Conservation (phyloP, 2,329 filamentous ascomycete species). For the Xylariales sp. region DNA sequence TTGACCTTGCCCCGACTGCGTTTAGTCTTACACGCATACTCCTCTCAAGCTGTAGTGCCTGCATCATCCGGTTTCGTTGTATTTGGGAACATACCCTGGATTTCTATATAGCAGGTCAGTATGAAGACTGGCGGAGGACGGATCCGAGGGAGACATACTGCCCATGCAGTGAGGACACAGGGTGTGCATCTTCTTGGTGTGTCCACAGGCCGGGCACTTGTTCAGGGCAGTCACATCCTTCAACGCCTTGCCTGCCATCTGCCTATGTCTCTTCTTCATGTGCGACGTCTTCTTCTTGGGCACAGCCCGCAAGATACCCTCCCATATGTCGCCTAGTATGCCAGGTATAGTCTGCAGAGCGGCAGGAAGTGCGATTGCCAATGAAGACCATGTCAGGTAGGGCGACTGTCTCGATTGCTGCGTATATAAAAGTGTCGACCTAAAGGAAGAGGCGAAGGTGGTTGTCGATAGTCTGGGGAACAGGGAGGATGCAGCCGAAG, state of each 20-base stretch:
- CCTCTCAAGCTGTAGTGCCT: conserved; percentile 3
- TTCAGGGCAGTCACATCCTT: conserved; percentile 86
- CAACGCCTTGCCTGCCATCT: conserved; percentile 91
- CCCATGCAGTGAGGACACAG: conserved; percentile 83
- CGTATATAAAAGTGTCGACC: conserved; percentile 39
- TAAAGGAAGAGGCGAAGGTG: conserved; percentile 35
- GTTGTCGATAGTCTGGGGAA: conserved; percentile 49
- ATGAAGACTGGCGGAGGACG: no score
- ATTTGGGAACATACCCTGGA: conserved; percentile 40
- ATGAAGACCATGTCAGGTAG: conserved; percentile 45
- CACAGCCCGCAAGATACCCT: conserved; percentile 83
- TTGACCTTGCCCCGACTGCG: background rate
- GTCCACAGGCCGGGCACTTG: conserved; percentile 84
- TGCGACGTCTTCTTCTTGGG: conserved; percentile 99
- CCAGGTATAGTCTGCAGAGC: conserved; percentile 60
- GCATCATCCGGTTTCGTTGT: conserved; percentile 18
- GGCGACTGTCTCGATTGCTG: conserved; percentile 30
- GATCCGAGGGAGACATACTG: conserved; percentile 62
- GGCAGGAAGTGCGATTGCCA: conserved; percentile 55
- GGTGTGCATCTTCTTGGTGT: conserved; percentile 81
- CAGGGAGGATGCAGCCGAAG: conserved; percentile 41
- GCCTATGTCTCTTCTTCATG: conserved; percentile 87
- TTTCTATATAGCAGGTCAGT: conserved; percentile 34
- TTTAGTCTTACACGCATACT: conserved; percentile 1
- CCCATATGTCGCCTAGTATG: conserved; percentile 82